These are phyloP conservation scores for Phytophthora nicotianae DNA, from an alignment of 352 stramenopile species.

Conservation along the genomic window DNA sequence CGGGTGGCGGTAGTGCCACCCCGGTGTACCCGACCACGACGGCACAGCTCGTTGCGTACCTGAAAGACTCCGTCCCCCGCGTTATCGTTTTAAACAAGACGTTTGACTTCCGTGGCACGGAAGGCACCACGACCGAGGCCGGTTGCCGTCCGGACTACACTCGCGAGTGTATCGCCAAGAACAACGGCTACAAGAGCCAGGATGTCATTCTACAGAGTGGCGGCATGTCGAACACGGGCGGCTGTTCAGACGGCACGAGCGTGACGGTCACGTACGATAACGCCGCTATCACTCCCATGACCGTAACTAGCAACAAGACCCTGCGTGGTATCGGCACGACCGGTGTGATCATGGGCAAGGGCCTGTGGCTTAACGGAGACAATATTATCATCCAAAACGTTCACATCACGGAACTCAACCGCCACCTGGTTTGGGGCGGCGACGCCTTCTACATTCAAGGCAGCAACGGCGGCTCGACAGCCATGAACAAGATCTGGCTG, in stretches of 20 bases:
- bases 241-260: slow-evolving; percentile 22
- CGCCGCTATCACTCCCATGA: slow-evolving; percentile 30
- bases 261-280: slow-evolving; percentile 32
- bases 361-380: slow-evolving; percentile 36
- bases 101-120: slow-evolving; percentile 48
- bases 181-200: slow-evolving; percentile 49
- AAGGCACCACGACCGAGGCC: slow-evolving; percentile 46
- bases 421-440: slow-evolving; percentile 35
- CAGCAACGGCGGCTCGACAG: slow-evolving; percentile 20
- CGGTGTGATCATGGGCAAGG: slow-evolving; percentile 46
- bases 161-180: slow-evolving; percentile 35
- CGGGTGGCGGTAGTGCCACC: slow-evolving; percentile 37
- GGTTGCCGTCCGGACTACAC: slow-evolving; percentile 46
- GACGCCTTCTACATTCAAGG: slow-evolving; percentile 34
- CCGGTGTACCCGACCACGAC: slow-evolving; percentile 44
- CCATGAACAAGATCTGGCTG: slow-evolving; percentile 47
- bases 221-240: slow-evolving; percentile 30
- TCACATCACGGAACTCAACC: slow-evolving; percentile 35
- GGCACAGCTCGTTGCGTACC: slow-evolving; percentile 37
- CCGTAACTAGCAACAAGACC: slow-evolving; percentile 47
- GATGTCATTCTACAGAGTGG: slow-evolving; percentile 38
- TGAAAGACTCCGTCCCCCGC: slow-evolving; percentile 29
- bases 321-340: slow-evolving; percentile 39
- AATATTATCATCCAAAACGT: slow-evolving; percentile 58
- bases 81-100: slow-evolving; percentile 47